These are phyloP conservation scores for Piper longum DNA, from an alignment of 164 flowering plant genomes.

Conservation along the genomic window DNA sequence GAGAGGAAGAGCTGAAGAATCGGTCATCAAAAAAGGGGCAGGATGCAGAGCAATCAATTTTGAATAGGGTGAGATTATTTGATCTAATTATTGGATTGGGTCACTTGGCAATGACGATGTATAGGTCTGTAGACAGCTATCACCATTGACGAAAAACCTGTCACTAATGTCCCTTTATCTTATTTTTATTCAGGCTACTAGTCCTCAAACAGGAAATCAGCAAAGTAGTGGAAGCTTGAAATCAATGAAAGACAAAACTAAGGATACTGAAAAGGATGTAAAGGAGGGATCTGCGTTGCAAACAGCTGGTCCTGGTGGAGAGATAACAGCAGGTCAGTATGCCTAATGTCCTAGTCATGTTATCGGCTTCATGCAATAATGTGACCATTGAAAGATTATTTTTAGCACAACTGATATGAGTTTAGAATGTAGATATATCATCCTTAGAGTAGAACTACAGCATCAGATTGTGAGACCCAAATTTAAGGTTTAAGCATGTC, in stretches of 20 bases:
- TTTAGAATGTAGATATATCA: no score
- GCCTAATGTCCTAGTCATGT: not conserved
- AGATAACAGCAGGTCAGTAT: conserved; percentile 82
- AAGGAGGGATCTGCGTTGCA: conserved; percentile 66
- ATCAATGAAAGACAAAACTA: conserved; percentile 76
- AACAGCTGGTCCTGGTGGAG: conserved; percentile 86
- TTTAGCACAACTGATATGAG: no score
- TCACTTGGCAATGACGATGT: not conserved
- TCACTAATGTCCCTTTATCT: conserved; percentile 1
- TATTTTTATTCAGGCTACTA: conserved; percentile 50
- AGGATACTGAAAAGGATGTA: conserved; percentile 58
- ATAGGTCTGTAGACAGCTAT: no score
- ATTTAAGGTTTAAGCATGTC: not conserved
- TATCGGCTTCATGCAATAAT: not conserved
- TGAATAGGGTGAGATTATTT: conserved; percentile 52
- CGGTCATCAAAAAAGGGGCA: conserved; percentile 63
- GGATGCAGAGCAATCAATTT: conserved; percentile 71
- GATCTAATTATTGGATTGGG: not conserved
- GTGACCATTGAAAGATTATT: no score
- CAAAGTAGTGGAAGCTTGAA: conserved; percentile 71
- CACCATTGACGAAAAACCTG: not conserved
- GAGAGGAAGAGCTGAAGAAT: conserved; percentile 75
- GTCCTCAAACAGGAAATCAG: conserved; percentile 80
- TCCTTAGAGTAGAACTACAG: no score
- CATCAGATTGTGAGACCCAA: not conserved